phyloP scores from a whole-genome alignment of 2,329 filamentous ascomycete species.

The Hymenoscyphus repandus region DNA sequence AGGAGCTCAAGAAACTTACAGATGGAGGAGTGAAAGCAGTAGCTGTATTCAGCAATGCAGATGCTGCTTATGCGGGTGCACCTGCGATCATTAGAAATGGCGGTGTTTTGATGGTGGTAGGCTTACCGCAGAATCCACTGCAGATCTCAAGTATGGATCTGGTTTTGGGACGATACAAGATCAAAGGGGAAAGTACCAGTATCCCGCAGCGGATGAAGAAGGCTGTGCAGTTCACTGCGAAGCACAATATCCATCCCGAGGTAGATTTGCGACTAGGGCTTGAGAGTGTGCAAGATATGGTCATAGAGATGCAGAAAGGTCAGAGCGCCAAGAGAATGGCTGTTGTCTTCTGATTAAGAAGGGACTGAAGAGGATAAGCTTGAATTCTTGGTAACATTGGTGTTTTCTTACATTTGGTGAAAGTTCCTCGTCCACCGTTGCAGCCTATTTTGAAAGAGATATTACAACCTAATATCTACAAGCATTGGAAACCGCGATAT shows the following conservation, averaged over 20 bases:
- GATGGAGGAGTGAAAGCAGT: constrained; percentile 13
- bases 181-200: constrained; percentile 12
- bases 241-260: constrained; percentile 16
- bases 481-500: no score
- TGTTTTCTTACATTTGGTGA: no score
- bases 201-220: constrained; percentile 9
- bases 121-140: constrained; percentile 9
- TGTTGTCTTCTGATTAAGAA: constrained; percentile 18
- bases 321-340: constrained; percentile 11
- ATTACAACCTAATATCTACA: no score
- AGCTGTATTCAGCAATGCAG: constrained; percentile 27
- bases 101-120: constrained; percentile 17
- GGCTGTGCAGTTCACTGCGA: constrained; percentile 13
- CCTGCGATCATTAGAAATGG: constrained; percentile 30
- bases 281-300: constrained; percentile 13
- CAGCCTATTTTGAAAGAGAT: no score
- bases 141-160: constrained; percentile 11
- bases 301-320: constrained; percentile 9
- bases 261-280: constrained; percentile 16
- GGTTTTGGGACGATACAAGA: constrained; percentile 7
- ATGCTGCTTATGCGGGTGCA: constrained; percentile 35
- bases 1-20: constrained; percentile 10
- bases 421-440: no score
- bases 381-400: no score
- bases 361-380: neutral